A percentile compares a stretch with the other conserved stretches of the same genome.
These are phyloP conservation scores for Hypoxylon subgilvum DNA, from an alignment of 495 filamentous ascomycete genomes.

Conservation along the genomic window DNA sequence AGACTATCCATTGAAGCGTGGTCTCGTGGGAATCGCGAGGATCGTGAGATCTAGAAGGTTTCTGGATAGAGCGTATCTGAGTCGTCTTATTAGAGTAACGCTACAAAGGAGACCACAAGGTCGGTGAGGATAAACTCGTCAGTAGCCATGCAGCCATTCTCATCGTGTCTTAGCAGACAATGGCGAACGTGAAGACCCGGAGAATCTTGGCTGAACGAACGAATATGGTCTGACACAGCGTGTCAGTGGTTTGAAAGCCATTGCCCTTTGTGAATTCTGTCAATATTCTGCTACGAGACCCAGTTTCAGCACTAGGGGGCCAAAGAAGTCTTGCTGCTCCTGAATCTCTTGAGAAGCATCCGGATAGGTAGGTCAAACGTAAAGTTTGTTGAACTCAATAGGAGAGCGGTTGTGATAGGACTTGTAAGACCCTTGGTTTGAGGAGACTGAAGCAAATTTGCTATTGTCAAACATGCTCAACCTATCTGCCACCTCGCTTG, in stretches of 20 bases:
- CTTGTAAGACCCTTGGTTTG: no score
- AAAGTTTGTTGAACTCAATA: no score
- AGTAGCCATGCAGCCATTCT: slow-evolving; percentile 28
- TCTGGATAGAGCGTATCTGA: slow-evolving; percentile 23
- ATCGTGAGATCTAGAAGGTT: slow-evolving; percentile 31
- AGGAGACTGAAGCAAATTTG: no score
- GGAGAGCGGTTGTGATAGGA: no score
- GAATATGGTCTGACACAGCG: slow-evolving; percentile 30
- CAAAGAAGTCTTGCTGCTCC: slow-evolving; percentile 8
- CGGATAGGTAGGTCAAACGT: neutral
- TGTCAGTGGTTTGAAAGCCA: slow-evolving; percentile 22
- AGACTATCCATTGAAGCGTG: slow-evolving; percentile 9
- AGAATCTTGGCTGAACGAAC: slow-evolving; percentile 14
- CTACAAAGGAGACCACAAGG: slow-evolving; percentile 16
- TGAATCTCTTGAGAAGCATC: neutral
- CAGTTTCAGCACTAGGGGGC: slow-evolving; percentile 11
- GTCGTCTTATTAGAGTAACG: slow-evolving; percentile 30
- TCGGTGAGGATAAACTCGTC: slow-evolving; percentile 17
- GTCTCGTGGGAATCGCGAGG: slow-evolving; percentile 3
- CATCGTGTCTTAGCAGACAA: slow-evolving; percentile 17
- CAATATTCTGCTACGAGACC: slow-evolving; percentile 18
- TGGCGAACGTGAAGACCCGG: slow-evolving; percentile 15
- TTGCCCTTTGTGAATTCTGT: slow-evolving; percentile 15
- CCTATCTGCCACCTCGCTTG: no score
- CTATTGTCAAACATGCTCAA: no score